A percentile compares a stretch with the other conserved stretches of the same genome.
These are phyloP conservation scores for Pulveroboletus sp. DNA, from an alignment of 768 basidiomycete genomes.

Conservation along the genomic window DNA sequence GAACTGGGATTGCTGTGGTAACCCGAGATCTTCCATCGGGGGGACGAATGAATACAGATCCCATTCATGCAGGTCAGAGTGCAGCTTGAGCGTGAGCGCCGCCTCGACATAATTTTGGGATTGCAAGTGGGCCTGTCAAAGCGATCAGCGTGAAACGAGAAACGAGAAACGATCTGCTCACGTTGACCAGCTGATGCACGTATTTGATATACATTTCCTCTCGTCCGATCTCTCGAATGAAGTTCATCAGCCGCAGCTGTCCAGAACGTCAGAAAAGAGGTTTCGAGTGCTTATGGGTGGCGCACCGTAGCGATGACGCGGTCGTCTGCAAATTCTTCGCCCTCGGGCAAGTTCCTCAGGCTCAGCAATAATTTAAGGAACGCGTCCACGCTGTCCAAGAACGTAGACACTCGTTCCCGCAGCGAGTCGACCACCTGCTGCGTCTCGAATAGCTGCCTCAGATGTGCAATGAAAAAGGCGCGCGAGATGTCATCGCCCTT, in stretches of 20 bases:
- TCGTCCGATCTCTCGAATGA: conserved; percentile 85
- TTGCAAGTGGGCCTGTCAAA: conserved; percentile 72
- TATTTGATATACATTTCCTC: conserved; percentile 96
- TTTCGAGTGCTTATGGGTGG: not conserved
- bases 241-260: conserved; percentile 87
- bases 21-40: conserved; percentile 83
- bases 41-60: conserved; percentile 74
- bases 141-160: conserved; percentile 11
- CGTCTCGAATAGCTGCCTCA: conserved; percentile 85
- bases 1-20: conserved; percentile 92
- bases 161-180: conserved; percentile 33
- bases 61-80: conserved; percentile 93
- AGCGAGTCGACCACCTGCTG: conserved; percentile 77
- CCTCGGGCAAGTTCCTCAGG: conserved; percentile 84
- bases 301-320: conserved; percentile 85
- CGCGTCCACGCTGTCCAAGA: conserved; percentile 85
- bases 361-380: conserved; percentile 90
- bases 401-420: conserved; percentile 69
- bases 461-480: conserved; percentile 88
- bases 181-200: conserved; percentile 90
- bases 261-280: conserved; percentile 7
- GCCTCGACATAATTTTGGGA: conserved; percentile 92
- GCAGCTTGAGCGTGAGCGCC: conserved; percentile 86
- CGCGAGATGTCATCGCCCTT: conserved; percentile 89
- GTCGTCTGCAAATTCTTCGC: conserved; percentile 93